Base-by-base conservation (phyloP, 2,329 filamentous ascomycete species). In the Trichoderma arundinaceum region DNA sequence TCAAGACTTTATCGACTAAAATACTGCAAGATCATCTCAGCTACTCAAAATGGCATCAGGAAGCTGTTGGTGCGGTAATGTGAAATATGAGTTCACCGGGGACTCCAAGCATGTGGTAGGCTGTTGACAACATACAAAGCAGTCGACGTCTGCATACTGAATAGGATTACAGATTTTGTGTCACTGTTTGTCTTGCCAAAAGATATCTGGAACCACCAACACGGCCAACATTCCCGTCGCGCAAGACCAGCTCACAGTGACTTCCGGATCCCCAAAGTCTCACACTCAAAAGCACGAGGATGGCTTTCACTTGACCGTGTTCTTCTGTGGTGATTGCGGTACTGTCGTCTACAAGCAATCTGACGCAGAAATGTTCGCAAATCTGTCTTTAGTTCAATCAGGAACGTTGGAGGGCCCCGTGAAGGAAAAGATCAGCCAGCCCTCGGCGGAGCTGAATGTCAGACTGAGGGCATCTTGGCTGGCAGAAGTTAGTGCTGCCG, bases 181-280 rank as follows among this genome's bases (percentile, higher is more conserved):
- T 15, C 56, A 60, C 39, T 65, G 63, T 17, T n/a, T 65, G 4
- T 39, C 56, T 12, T 65, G 63, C 22, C 63, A 65, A 49, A 65
- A 65, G 17, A 54, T 65, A 43, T 28, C 46, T 13, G 63, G 56
- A 9, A 41, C 22, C 9, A 59, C 39, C 4, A 32, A 53, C 19
- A 65, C 63, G 1, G 35, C 48, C 7, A 65, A 65, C n/a, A 52
- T 65, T 22, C 53, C 46, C 7, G 39, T 65, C 13, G 4, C 54
- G 9, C 46, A 41, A 13, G 54, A 65, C 19, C 35, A 65, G 9
- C 15, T 65, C 28, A 54, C 12, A 1, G n/a, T 65, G 2, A 60
- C 56, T 22, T 32, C 62, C 13, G 63, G 63, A 9, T 17, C 46
- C n/a, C 63, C 63, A 7, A 60, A 60, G 41, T 53, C 54, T 28